Percentiles rank a stretch among this genome's conserved stretches.
Conservation (phyloP, 345 rosid genomes). For the Cochlearia excelsa region DNA sequence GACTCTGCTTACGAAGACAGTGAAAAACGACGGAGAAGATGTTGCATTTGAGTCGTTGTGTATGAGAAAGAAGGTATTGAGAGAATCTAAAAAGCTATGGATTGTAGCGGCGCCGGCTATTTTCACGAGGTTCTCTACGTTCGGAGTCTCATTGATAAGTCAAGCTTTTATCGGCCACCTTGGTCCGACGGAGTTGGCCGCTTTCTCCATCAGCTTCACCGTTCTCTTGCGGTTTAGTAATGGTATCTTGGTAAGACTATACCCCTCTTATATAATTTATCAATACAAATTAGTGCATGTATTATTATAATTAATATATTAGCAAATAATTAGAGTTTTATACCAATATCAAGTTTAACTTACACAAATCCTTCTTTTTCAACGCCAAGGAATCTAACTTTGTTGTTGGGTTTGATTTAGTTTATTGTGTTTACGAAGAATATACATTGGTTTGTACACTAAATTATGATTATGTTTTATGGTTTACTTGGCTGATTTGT, state of each 20-base stretch:
- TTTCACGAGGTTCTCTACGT: slow-evolving; percentile 64
- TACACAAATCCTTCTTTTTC: no score
- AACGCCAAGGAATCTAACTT: no score
- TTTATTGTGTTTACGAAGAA: no score
- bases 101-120: slow-evolving; percentile 70
- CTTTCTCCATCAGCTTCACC: slow-evolving; percentile 59
- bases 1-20: slow-evolving; percentile 27
- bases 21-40: slow-evolving; percentile 14
- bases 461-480: no score
- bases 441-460: no score
- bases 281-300: no score
- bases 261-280: no score
- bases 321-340: no score
- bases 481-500: no score
- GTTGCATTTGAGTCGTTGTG: not conserved
- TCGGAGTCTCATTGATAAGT: slow-evolving; percentile 49
- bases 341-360: no score
- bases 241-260: slow-evolving; percentile 54
- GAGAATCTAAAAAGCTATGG: slow-evolving; percentile 66
- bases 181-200: slow-evolving; percentile 64
- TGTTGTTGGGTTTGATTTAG: no score
- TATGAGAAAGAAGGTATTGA: slow-evolving; percentile 48
- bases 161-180: slow-evolving; percentile 75
- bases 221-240: slow-evolving; percentile 60
- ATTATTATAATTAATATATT: no score